Evolutionary conservation across 352 stramenopile genomes (phyloP), one percentile per base, ranked within the genome.

Genomic region (Globisporangium mamillatum): DNA sequence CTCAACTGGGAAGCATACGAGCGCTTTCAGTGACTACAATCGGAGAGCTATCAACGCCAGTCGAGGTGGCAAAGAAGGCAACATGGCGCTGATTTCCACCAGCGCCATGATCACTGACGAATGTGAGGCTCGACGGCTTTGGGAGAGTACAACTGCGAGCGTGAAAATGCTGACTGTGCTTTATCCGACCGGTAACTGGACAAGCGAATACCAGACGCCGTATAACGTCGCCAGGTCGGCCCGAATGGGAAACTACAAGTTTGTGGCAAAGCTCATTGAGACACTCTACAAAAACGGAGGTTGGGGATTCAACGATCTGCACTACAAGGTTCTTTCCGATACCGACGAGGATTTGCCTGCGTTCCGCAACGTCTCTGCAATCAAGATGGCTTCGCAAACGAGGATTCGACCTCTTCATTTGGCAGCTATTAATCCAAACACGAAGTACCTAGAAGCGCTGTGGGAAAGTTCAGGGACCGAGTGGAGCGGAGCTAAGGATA

Each of bases 1-100:
- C 57, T 91, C 84, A 9, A 94, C 86, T 0, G 86, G 86, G 1
- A 82, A 84, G 57, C 86, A 94, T 64, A 94, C 86, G 34, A 94
- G 86, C 63, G 64, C 76, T 20, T 94, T 75, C 69, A 94, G 86
- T 64, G 86, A 94, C 59, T 94, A 94, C 72, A 92, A 94, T 66
- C 82, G 86, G 0, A 79, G 86, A 18, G 84, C 86, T 24, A 88
- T 94, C 65, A 94, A 94, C 58, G 86, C 86, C 16, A 94, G 86
- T 77, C 86, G 86, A 5, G 84, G 84, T 7, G 86, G 86, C 1
- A 89, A 87, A 56, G 86, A 94, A 72, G 86, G 86, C 48, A 91
- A 92, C 60, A 92, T 92, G 16, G 86, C 86, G 6, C 66, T 94
- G 1, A 70, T 92, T 41, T n/a, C 46, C 1, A 66, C 60, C 22